Evolutionary conservation across 2,329 filamentous ascomycete genomes (phyloP).

Genomic region (Calonectria pseudoturangicola): DNA sequence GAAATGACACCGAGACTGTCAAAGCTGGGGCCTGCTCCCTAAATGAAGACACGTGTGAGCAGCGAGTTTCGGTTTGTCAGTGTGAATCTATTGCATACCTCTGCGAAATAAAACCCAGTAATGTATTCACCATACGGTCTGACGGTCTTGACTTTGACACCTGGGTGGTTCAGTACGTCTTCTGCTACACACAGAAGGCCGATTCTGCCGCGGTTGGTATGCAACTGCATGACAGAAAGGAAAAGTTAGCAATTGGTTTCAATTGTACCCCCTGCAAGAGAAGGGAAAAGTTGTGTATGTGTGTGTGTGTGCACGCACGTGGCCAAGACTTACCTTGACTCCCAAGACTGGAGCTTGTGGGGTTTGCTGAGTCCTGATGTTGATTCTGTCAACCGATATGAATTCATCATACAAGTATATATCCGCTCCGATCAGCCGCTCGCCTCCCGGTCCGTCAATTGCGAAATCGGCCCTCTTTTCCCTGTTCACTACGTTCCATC

Average conservation of each 20-base stretch:
- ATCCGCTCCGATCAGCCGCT: not conserved
- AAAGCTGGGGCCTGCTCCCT: not conserved
- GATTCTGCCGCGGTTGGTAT: slow-evolving; percentile 13
- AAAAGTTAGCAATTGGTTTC: not conserved
- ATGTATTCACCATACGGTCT: not conserved
- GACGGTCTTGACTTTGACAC: not conserved
- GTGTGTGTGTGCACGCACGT: too few relatives aligned
- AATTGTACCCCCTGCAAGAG: not conserved
- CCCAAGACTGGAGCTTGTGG: slow-evolving; percentile 8
- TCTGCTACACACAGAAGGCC: not conserved
- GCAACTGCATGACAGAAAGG: not conserved
- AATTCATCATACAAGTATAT: not conserved
- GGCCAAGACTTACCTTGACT: not conserved
- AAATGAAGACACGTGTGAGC: not conserved
- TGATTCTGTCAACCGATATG: not conserved
- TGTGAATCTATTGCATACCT: not conserved
- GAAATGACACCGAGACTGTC: slow-evolving; percentile 10
- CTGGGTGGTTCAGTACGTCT: too few relatives aligned
- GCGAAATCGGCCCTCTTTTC: not conserved
- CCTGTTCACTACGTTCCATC: not conserved
- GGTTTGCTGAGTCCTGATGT: not conserved
- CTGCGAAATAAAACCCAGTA: slow-evolving; percentile 12
- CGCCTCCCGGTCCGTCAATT: slow-evolving; percentile 11
- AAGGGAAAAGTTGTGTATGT: not conserved
- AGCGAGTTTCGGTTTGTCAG: not conserved